Base-by-base conservation (phyloP, 176 grass and related monocot genomes). In the Stipa capillata region DNA sequence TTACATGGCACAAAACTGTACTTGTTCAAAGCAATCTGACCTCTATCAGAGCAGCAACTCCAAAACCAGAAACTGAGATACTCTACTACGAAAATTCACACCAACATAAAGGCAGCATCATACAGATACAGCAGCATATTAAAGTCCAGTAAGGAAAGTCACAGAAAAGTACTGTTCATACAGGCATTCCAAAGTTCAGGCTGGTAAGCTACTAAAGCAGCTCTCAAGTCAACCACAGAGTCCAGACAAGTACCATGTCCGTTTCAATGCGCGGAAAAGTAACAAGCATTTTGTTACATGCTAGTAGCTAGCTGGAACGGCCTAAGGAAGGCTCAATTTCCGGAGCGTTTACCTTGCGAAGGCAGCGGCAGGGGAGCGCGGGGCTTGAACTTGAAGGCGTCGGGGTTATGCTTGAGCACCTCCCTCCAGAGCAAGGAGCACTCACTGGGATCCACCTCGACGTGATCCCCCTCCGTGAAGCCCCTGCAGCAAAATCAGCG, bases 401-500 rank as follows among this genome's bases (percentile, higher is more conserved):
- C 69, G 43, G 90, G 90, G 70, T 95, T 93, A 42, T 93, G 82
- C 84, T 87, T 93, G 59, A 93, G 88, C 64, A 99, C 96, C 79
- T 99, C 92, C 64, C 68, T 89, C 84, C 90, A 95, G 29, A 99
- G 88, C 92, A 84, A 90, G 17, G 96, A 99, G 84, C 85, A 78
- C 42, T 87, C 72, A 60, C 17, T 74, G 61, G 72, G 86, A 48
- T 91, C 90, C 48, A 58, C 73, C 13, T 80, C 69, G 64, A 74
- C 81, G 55, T 75, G 85, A 62, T 87, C 87, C 18, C 79, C 90
- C 59, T 89, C 88, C 25, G 89, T 85, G 83, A 93, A 93, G 62
- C 87, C 88, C 64, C 86, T 93, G 87, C 16, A 29, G 33, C n/a
- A 49, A 48, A 51, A 60, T 48, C 6, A 33, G 14, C 28, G 15